Conservation (phyloP, 306 rosid genomes). For the Cercis canadensis region DNA sequence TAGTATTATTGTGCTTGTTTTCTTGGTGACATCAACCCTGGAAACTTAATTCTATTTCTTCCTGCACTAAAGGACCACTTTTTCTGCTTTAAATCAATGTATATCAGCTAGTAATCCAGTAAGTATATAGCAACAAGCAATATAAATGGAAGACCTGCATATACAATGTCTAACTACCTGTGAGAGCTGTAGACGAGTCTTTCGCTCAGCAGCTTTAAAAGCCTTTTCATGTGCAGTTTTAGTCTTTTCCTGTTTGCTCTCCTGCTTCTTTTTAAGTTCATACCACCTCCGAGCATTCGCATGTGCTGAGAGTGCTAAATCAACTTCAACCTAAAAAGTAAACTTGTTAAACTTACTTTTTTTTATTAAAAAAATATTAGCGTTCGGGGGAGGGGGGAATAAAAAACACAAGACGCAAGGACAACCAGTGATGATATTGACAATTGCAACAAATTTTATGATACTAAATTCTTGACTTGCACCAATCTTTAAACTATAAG, state of each 20-base stretch:
- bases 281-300: conserved; percentile 98
- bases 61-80: conserved; percentile 12
- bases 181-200: conserved; percentile 89
- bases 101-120: conserved; percentile 31
- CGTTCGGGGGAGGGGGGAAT: no score
- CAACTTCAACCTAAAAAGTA: conserved; percentile 79
- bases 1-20: conserved; percentile 3
- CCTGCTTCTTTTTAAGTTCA: conserved; percentile 92
- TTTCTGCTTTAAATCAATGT: conserved; percentile 31
- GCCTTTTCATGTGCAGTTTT: conserved; percentile 93
- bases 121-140: conserved; percentile 32
- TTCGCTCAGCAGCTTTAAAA: conserved; percentile 95
- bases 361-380: no score
- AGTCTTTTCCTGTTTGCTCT: conserved; percentile 94
- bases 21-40: conserved; percentile 20
- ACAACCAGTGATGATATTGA: conserved; percentile 13
- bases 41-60: conserved; percentile 28
- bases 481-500: conserved; percentile 5
- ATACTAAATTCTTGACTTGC: conserved; percentile 14
- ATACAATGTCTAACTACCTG: conserved; percentile 64
- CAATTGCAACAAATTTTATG: conserved; percentile 9
- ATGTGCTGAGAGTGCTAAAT: conserved; percentile 91
- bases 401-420: not conserved
- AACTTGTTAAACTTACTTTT: conserved; percentile 27
- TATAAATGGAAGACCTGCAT: conserved; percentile 13